phyloP scores from a whole-genome alignment of 164 flowering plant genomes.

The grape (Vitis vinifera) region ASM3070453v1 NC_081814.1:9723501-9724000 shows the following conservation, averaged over 20 bases:
- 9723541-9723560: not conserved
- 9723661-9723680: conserved; percentile 67
- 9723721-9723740: not conserved
- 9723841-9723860: no score
- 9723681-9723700: conserved; percentile 79
- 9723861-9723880: no score
- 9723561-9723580: not conserved
- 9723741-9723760: not conserved
- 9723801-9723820: not conserved
- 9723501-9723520: no score
- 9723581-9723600: conserved; percentile 69
- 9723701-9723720: conserved; percentile 39
- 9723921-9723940: no score
- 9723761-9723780: not conserved
- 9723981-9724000: no score
- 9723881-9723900: no score
- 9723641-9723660: conserved; percentile 78
- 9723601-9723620: conserved; percentile 95
- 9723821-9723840: no score
- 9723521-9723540: no score
- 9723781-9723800: not conserved
- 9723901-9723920: no score
- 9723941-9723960: no score
- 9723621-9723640: conserved; percentile 80
- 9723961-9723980: no score